Conservation (phyloP, 208 protist species). For the Phytomonas sp. region DNA sequence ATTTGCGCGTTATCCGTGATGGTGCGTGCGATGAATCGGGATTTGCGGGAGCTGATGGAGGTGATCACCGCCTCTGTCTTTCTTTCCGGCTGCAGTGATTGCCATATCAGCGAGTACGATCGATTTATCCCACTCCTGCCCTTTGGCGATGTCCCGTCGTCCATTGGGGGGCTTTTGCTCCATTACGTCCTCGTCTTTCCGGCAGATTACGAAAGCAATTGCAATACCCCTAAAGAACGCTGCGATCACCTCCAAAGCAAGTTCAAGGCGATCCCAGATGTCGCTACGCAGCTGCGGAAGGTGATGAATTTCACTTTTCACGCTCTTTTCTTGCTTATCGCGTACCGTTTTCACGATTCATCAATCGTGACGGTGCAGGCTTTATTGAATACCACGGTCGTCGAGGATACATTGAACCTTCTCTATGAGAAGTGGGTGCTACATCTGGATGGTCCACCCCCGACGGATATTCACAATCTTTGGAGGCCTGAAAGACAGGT, state of each 20-base stretch:
- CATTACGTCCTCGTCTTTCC: conserved; percentile 86
- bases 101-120: conserved; percentile 44
- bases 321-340: conserved; percentile 69
- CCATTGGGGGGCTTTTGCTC: conserved; percentile 73
- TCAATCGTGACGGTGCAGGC: conserved; percentile 15
- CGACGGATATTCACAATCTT: conserved; percentile 47
- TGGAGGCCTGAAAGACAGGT: conserved; percentile 7
- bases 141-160: conserved; percentile 59
- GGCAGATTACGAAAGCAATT: conserved; percentile 63
- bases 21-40: conserved; percentile 61
- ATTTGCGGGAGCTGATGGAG: conserved; percentile 77
- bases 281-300: conserved; percentile 40
- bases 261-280: conserved; percentile 62
- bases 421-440: conserved; percentile 58
- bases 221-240: conserved; percentile 47
- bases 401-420: conserved; percentile 44
- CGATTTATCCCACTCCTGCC: conserved; percentile 41
- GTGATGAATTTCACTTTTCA: conserved; percentile 80
- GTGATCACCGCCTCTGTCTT: conserved; percentile 68
- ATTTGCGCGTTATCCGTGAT: conserved; percentile 79
- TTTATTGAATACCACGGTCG: conserved; percentile 25
- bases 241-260: conserved; percentile 48
- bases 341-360: conserved; percentile 40
- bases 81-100: conserved; percentile 51
- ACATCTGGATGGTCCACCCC: conserved; percentile 55